Conservation (phyloP, 1,284 basidiomycete genomes). For the Veloporphyrellus conicus region DNA sequence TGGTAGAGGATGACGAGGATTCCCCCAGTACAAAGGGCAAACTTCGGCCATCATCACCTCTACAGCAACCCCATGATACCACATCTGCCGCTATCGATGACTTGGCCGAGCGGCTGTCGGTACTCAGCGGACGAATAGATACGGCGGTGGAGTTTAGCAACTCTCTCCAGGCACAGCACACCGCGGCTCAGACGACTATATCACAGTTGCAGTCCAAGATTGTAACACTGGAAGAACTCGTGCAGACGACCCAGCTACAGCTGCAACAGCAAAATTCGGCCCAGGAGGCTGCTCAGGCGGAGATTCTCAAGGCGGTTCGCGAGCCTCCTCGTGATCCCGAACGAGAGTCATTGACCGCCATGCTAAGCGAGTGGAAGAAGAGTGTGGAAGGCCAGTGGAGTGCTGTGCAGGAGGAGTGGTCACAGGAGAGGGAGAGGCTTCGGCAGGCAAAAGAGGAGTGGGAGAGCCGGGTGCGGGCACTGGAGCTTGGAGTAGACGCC, state of each 20-base stretch:
- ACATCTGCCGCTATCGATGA: slow-evolving; percentile 45
- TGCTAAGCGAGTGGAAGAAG: slow-evolving; percentile 66
- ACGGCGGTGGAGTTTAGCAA: slow-evolving; percentile 73
- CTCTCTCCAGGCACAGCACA: slow-evolving; percentile 74
- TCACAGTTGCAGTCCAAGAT: slow-evolving; percentile 71
- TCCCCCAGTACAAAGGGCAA: slow-evolving; percentile 23
- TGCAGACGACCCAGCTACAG: slow-evolving; percentile 44
- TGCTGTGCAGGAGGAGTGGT: slow-evolving; percentile 69
- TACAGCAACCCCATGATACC: slow-evolving; percentile 18
- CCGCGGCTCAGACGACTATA: slow-evolving; percentile 76
- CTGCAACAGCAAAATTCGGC: slow-evolving; percentile 38
- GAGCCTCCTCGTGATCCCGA: slow-evolving; percentile 30
- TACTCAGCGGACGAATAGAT: slow-evolving; percentile 72
- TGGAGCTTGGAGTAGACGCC: slow-evolving; percentile 43
- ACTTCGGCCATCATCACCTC: slow-evolving; percentile 16
- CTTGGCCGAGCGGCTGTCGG: slow-evolving; percentile 67
- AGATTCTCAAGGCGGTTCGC: slow-evolving; percentile 37
- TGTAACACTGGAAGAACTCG: slow-evolving; percentile 51
- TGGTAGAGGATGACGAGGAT: slow-evolving; percentile 44
- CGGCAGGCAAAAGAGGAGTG: slow-evolving; percentile 75
- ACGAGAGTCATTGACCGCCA: slow-evolving; percentile 47
- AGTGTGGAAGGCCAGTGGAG: slow-evolving; percentile 75
- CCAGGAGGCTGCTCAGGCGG: slow-evolving; percentile 42
- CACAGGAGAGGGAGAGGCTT: slow-evolving; percentile 73
- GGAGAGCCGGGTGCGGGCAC: slow-evolving; percentile 53